Conservation (phyloP, 78 protist genomes). For the Dictyostelium citrinum region DNA sequence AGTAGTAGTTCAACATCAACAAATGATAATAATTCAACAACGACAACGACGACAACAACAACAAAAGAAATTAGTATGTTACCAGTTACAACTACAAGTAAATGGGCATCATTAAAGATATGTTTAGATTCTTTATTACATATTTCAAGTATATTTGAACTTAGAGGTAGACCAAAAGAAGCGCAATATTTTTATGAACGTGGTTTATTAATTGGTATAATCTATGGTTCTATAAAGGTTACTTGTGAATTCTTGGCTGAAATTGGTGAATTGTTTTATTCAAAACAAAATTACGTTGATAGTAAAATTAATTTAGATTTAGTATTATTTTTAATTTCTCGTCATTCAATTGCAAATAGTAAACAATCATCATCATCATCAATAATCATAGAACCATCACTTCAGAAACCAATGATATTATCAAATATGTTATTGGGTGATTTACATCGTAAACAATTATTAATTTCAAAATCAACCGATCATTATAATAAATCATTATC, state of each 20-base stretch:
- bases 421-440: conserved; percentile 69
- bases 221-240: conserved; percentile 55
- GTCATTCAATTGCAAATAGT: not conserved
- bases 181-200: conserved; percentile 67
- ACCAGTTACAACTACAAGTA: not conserved
- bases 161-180: conserved; percentile 73
- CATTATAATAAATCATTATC: not conserved
- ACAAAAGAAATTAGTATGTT: not conserved
- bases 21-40: not conserved
- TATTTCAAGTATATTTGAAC: conserved; percentile 39
- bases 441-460: conserved; percentile 28
- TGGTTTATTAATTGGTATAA: conserved; percentile 52
- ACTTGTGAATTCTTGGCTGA: conserved; percentile 66
- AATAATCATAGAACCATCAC: not conserved
- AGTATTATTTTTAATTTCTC: not conserved
- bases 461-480: not conserved
- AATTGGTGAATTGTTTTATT: conserved; percentile 54
- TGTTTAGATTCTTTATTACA: conserved; percentile 58
- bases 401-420: not conserved
- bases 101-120: conserved; percentile 47
- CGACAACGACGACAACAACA: not conserved
- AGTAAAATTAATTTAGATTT: conserved; percentile 45
- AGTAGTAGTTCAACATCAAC: not conserved
- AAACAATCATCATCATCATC: not conserved
- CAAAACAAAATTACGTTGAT: conserved; percentile 40